phyloP scores from a whole-genome alignment of 1,284 basidiomycete species.

The Apiotrichum akiyoshidainum region DNA sequence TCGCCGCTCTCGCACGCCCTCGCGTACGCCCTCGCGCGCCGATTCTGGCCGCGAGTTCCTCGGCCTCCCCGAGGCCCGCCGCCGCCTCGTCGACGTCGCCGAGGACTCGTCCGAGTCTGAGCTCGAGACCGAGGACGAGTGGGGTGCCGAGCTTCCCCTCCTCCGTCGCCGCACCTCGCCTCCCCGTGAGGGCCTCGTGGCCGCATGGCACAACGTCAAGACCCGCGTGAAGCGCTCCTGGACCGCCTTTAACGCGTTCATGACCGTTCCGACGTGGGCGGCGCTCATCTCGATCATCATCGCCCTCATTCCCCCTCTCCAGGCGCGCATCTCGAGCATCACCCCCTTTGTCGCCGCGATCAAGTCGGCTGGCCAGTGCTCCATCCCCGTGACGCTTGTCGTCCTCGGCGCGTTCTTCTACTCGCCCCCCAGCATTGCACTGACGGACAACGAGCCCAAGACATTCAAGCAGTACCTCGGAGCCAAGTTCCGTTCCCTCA shows the following conservation, averaged over 20 bases:
- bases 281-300: conserved; percentile 75
- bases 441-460: conserved; percentile 13
- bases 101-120: conserved; percentile 39
- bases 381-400: conserved; percentile 80
- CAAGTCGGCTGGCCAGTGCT: conserved; percentile 69
- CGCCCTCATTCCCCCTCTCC: conserved; percentile 71
- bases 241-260: conserved; percentile 64
- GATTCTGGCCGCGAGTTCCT: conserved; percentile 48
- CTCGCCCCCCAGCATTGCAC: conserved; percentile 27
- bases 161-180: conserved; percentile 14
- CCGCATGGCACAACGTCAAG: conserved; percentile 14
- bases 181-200: not conserved
- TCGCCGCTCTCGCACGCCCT: conserved; percentile 3
- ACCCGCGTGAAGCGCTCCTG: conserved; percentile 41
- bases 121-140: conserved; percentile 50
- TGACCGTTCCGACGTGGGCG: conserved; percentile 82
- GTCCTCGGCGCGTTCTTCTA: conserved; percentile 93
- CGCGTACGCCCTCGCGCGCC: conserved; percentile 22
- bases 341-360: conserved; percentile 70
- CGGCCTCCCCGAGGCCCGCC: conserved; percentile 46
- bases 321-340: conserved; percentile 63
- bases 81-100: conserved; percentile 23
- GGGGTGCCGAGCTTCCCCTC: conserved; percentile 29
- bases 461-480: conserved; percentile 26
- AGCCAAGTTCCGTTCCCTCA: conserved; percentile 31